phyloP scores from a whole-genome alignment of 768 basidiomycete genomes.

The Leucocoprinus sp. region DNA sequence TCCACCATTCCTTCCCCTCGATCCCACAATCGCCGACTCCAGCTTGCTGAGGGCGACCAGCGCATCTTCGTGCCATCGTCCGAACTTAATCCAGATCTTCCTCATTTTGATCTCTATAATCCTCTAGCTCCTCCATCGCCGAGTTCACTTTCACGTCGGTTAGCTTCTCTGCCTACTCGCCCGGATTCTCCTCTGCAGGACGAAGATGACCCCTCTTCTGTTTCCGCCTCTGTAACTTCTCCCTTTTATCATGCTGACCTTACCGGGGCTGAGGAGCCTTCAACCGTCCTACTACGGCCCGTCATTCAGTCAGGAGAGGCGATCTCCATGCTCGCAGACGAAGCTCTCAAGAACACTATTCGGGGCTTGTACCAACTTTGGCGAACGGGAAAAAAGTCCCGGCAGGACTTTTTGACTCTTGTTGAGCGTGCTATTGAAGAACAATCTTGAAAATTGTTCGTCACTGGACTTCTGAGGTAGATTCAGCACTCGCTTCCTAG shows the following conservation, averaged over 20 bases:
- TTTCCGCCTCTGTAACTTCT: conserved; percentile 15
- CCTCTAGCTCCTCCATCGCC: conserved; percentile 37
- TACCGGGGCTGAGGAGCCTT: conserved; percentile 16
- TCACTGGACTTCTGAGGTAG: not conserved
- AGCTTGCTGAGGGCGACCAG: conserved; percentile 12
- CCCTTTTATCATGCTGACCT: conserved; percentile 11
- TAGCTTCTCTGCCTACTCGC: conserved; percentile 26
- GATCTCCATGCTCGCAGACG: conserved; percentile 17
- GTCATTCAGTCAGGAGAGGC: conserved; percentile 11
- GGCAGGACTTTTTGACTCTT: conserved; percentile 28
- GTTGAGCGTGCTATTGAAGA: conserved; percentile 26
- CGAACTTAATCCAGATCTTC: conserved; percentile 19
- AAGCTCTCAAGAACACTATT: conserved; percentile 43
- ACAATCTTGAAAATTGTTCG: not conserved
- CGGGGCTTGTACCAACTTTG: conserved; percentile 53
- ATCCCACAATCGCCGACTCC: conserved; percentile 21
- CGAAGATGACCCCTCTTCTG: conserved; percentile 18
- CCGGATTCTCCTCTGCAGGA: conserved; percentile 18
- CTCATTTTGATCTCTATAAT: conserved; percentile 25
- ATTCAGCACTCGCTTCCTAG: not conserved
- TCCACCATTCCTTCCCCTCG: conserved; percentile 56
- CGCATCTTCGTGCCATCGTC: conserved; percentile 27
- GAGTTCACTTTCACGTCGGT: conserved; percentile 29
- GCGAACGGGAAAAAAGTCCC: conserved; percentile 29
- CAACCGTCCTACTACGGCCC: conserved; percentile 14